These are phyloP conservation scores for Erigeron canadensis DNA, from an alignment of 129 eudicot species.

Conservation along the genomic window DNA sequence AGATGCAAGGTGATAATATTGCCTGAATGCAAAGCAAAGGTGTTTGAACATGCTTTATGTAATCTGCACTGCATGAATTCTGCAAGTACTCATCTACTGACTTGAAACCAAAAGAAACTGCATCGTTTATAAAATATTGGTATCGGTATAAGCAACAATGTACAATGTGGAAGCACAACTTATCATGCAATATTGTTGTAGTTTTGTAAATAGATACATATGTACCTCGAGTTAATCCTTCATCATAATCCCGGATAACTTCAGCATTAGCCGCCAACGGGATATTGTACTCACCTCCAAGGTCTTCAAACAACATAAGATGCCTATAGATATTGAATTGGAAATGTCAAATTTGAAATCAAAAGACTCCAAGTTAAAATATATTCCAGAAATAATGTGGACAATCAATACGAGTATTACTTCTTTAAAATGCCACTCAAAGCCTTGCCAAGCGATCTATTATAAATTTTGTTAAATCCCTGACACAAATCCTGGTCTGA, in stretches of 20 bases:
- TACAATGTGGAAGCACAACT: too few species aligned
- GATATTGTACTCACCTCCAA: slow-evolving; percentile 73
- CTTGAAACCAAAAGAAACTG: slow-evolving; percentile 79
- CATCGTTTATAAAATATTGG: too few species aligned
- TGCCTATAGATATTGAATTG: slow-evolving; percentile 45
- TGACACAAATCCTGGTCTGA: slow-evolving; percentile 70
- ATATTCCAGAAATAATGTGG: background rate
- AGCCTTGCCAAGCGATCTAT: slow-evolving; percentile 64
- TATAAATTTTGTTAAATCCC: slow-evolving; percentile 71
- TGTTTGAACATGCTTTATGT: slow-evolving; percentile 49
- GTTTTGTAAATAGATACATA: too few species aligned
- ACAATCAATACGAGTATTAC: slow-evolving; percentile 24
- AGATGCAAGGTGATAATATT: slow-evolving; percentile 21
- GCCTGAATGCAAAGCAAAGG: slow-evolving; percentile 85
- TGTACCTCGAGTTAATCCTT: slow-evolving; percentile 51
- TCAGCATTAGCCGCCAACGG: slow-evolving; percentile 62
- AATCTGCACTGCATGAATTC: slow-evolving; percentile 70
- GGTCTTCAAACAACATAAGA: slow-evolving; percentile 65
- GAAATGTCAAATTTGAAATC: background rate
- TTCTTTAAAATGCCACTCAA: slow-evolving; percentile 65
- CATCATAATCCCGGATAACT: slow-evolving; percentile 71
- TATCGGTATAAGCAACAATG: too few species aligned
- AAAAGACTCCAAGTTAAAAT: background rate
- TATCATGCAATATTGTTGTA: too few species aligned
- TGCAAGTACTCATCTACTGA: slow-evolving; percentile 76